Evolutionary conservation across 225 moss, liverwort and hornwort species (phyloP).

Genomic region (Physcomitrellopsis africana): DNA sequence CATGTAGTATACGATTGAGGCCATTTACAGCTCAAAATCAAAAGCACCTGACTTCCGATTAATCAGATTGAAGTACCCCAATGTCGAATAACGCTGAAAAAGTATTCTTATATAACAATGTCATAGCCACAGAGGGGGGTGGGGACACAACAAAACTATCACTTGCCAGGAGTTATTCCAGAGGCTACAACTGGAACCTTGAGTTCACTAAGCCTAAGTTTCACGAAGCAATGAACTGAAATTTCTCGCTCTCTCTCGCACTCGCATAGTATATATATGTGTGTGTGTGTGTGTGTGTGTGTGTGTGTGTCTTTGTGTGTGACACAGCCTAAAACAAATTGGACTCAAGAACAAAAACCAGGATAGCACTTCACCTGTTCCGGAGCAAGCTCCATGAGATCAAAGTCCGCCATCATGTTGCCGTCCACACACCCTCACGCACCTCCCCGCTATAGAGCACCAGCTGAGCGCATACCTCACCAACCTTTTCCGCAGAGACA

Average conservation of each 20-base stretch:
- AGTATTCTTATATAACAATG: slow-evolving; percentile 26
- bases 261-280: too few species aligned
- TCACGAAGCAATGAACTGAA: too few species aligned
- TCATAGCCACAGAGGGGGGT: slow-evolving; percentile 16
- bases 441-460: background rate
- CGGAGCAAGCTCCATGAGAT: slow-evolving; percentile 70
- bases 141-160: background rate
- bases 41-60: background rate
- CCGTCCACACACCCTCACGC: slow-evolving; percentile 19
- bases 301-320: too few species aligned
- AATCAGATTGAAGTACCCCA: background rate
- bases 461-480: background rate
- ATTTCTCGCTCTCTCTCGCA: too few species aligned
- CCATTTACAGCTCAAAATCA: slow-evolving; percentile 29
- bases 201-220: background rate
- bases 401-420: slow-evolving; percentile 64
- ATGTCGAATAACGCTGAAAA: background rate
- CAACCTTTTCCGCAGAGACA: too few species aligned
- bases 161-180: background rate
- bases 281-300: too few species aligned
- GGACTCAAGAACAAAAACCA: background rate
- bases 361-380: slow-evolving; percentile 45
- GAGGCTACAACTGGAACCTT: background rate
- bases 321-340: background rate
- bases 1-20: background rate